These are phyloP conservation scores for Pichia exigua DNA, from an alignment of 805 yeast genomes.

Conservation along the genomic window DNA sequence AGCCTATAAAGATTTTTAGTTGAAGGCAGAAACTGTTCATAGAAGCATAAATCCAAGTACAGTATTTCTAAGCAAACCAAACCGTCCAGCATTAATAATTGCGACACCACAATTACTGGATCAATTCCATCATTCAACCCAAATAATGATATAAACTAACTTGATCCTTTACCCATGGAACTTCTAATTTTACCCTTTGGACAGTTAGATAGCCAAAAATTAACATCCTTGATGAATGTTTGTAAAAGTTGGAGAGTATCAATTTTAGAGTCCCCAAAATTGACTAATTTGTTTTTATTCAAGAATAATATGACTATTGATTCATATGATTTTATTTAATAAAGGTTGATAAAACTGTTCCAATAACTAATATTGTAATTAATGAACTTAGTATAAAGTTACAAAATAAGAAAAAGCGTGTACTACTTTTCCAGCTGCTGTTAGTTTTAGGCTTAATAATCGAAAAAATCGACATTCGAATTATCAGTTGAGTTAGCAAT, in stretches of 20 bases:
- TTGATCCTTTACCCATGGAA: conserved; percentile 7
- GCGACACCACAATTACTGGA: too few relatives aligned
- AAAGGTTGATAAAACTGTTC: conserved; percentile 8
- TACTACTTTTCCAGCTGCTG: conserved; percentile 3
- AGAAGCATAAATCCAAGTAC: too few relatives aligned
- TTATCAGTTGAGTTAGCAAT: not conserved
- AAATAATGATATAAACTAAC: too few relatives aligned
- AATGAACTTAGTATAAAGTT: not conserved
- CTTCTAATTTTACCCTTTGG: conserved; percentile 5
- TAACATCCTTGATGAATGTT: conserved; percentile 4
- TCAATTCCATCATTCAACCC: too few relatives aligned
- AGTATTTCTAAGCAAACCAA: too few relatives aligned
- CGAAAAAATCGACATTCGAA: not conserved
- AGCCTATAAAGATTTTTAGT: too few relatives aligned
- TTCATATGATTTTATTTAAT: conserved; percentile 3
- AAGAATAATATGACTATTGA: conserved; percentile 1
- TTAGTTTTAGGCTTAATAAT: conserved; percentile 4
- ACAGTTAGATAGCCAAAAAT: conserved; percentile 1
- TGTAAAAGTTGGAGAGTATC: conserved; percentile 12
- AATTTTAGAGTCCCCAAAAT: conserved; percentile 7
- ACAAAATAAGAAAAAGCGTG: not conserved
- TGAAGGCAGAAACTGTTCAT: too few relatives aligned
- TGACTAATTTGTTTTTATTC: conserved; percentile 5
- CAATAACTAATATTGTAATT: conserved; percentile 2
- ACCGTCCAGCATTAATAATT: too few relatives aligned